These are phyloP conservation scores for Trametes maxima DNA, from an alignment of 768 basidiomycete genomes.

Conservation along the genomic window DNA sequence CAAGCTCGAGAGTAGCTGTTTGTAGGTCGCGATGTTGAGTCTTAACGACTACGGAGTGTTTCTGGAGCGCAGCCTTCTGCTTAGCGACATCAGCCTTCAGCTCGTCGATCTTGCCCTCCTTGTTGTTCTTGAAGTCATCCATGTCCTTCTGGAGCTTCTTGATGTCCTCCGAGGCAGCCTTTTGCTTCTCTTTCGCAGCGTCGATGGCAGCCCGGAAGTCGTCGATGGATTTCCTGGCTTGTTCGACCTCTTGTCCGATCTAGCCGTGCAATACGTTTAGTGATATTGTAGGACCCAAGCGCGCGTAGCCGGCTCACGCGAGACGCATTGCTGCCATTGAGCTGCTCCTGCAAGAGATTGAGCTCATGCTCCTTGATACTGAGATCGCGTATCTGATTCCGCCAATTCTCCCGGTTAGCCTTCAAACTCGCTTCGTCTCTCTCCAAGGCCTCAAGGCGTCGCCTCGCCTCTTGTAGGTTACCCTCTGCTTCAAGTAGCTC, in stretches of 20 bases:
- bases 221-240: slow-evolving; percentile 62
- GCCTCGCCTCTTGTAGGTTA: slow-evolving; percentile 52
- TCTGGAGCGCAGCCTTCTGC: slow-evolving; percentile 80
- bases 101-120: slow-evolving; percentile 94
- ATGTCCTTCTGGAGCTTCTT: slow-evolving; percentile 94
- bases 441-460: slow-evolving; percentile 53
- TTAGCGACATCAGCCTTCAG: slow-evolving; percentile 82
- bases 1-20: slow-evolving; percentile 83
- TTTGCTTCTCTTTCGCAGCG: slow-evolving; percentile 74
- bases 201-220: slow-evolving; percentile 61
- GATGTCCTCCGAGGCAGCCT: slow-evolving; percentile 71
- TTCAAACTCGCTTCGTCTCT: slow-evolving; percentile 54
- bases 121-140: slow-evolving; percentile 98
- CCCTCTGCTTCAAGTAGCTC: slow-evolving; percentile 72
- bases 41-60: slow-evolving; percentile 81
- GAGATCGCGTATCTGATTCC: slow-evolving; percentile 58
- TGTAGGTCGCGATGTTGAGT: slow-evolving; percentile 88
- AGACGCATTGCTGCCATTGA: slow-evolving; percentile 87
- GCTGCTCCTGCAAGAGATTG: slow-evolving; percentile 76
- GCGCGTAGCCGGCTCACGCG: slow-evolving; percentile 49
- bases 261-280: slow-evolving; percentile 34
- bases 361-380: slow-evolving; percentile 93
- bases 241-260: slow-evolving; percentile 82
- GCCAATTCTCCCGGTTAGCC: slow-evolving; percentile 64
- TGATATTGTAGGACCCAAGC: neutral